Evolutionary conservation across 805 yeast species (phyloP).

Genomic region (Yarrowia sp.): DNA sequence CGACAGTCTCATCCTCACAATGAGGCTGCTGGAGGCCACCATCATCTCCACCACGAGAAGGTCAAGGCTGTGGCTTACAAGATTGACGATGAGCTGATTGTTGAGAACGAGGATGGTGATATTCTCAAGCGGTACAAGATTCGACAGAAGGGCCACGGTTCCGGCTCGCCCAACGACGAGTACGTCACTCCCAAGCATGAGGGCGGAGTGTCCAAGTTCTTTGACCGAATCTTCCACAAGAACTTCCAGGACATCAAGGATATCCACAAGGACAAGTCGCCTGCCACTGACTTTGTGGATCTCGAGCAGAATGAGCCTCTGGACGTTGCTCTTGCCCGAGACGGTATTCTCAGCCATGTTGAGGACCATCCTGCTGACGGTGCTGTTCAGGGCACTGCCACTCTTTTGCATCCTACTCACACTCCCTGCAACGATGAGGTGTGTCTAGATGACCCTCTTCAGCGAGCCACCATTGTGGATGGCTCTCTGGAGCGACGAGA

Average conservation of each 20-base stretch:
- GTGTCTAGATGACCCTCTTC: conserved; percentile 18
- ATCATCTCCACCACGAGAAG: conserved; percentile 27
- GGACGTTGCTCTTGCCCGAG: conserved; percentile 13
- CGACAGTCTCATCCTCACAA: conserved; percentile 8
- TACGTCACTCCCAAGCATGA: background rate
- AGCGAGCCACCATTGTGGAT: conserved; percentile 10
- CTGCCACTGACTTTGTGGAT: conserved; percentile 19
- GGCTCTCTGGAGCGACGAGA: conserved; percentile 9
- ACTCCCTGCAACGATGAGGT: conserved; percentile 18
- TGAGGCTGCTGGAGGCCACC: background rate
- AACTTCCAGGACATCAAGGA: conserved; percentile 12
- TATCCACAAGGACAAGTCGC: conserved; percentile 14
- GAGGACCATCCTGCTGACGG: background rate
- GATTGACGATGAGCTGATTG: conserved; percentile 70
- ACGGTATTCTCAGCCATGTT: background rate
- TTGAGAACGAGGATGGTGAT: conserved; percentile 92
- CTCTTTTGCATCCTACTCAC: conserved; percentile 3
- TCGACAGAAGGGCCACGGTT: conserved; percentile 34
- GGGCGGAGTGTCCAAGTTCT: background rate
- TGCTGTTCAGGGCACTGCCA: background rate
- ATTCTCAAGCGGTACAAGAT: conserved; percentile 78
- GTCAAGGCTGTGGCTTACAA: conserved; percentile 66
- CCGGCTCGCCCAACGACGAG: background rate
- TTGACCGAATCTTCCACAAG: conserved; percentile 2
- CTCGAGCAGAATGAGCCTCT: conserved; percentile 20